Evolutionary conservation across 169 alveolate genomes (phyloP).

Genomic region (Cryptosporidium parvum): DNA sequence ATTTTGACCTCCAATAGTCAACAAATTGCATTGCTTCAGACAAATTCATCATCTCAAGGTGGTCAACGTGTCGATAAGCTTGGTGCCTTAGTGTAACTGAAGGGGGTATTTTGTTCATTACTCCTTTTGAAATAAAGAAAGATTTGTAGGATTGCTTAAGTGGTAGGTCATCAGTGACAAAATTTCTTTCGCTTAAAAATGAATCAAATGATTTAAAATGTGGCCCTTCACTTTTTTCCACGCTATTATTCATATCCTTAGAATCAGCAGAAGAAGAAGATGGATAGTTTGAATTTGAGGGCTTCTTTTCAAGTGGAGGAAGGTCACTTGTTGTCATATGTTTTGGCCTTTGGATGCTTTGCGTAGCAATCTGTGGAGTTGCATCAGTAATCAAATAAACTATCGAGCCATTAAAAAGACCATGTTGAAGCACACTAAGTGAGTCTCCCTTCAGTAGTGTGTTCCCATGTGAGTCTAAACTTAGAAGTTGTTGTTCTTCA

Average conservation of each 20-base stretch:
- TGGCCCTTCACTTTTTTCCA: slow-evolving; percentile 75
- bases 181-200: slow-evolving; percentile 84
- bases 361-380: slow-evolving; percentile 49
- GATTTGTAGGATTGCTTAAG: slow-evolving; percentile 80
- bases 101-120: slow-evolving; percentile 92
- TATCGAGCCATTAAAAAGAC: slow-evolving; percentile 47
- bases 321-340: slow-evolving; percentile 67
- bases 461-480: slow-evolving; percentile 57
- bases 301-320: slow-evolving; percentile 19
- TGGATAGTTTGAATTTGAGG: background rate
- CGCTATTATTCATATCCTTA: background rate
- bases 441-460: slow-evolving; percentile 59
- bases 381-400: slow-evolving; percentile 68
- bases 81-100: slow-evolving; percentile 95
- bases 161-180: slow-evolving; percentile 84
- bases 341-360: slow-evolving; percentile 21
- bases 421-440: slow-evolving; percentile 57
- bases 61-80: slow-evolving; percentile 97
- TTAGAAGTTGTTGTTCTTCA: slow-evolving; percentile 50
- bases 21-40: slow-evolving; percentile 94
- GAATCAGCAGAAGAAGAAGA: slow-evolving; percentile 29
- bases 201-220: slow-evolving; percentile 87
- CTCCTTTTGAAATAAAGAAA: slow-evolving; percentile 78
- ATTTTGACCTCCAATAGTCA: slow-evolving; percentile 90
- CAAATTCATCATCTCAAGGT: slow-evolving; percentile 95